These are phyloP conservation scores for Aspergillus saccharolyticus DNA, from an alignment of 495 filamentous ascomycete genomes.

Conservation along the genomic window DNA sequence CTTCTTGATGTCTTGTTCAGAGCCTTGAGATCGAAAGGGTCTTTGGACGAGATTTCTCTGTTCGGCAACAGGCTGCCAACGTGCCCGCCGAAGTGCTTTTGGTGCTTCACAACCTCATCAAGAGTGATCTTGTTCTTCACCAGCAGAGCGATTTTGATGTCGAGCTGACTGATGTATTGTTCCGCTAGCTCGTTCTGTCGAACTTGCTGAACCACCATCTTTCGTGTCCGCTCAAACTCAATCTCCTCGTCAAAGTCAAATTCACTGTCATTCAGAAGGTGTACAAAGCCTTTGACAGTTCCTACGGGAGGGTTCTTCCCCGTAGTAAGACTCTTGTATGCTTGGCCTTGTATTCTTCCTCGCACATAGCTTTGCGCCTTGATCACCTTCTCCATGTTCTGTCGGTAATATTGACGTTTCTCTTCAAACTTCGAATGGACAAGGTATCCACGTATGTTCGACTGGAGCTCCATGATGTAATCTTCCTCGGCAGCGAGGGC, in stretches of 20 bases:
- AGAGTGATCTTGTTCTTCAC: slow-evolving; percentile 99
- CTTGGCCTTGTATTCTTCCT: slow-evolving; percentile 89
- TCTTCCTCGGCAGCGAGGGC: slow-evolving; percentile 81
- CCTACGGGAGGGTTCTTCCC: slow-evolving; percentile 98
- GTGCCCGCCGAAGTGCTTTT: slow-evolving; percentile 92
- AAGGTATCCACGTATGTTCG: slow-evolving; percentile 65
- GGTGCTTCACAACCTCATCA: slow-evolving; percentile 95
- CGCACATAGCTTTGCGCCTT: slow-evolving; percentile 97
- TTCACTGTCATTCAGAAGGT: slow-evolving; percentile 94
- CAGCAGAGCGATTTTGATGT: slow-evolving; percentile 96
- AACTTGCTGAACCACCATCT: slow-evolving; percentile 93
- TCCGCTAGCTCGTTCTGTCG: slow-evolving; percentile 95
- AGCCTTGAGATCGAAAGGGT: slow-evolving; percentile 94
- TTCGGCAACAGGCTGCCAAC: slow-evolving; percentile 82
- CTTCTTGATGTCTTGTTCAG: slow-evolving; percentile 92
- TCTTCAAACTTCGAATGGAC: slow-evolving; percentile 72
- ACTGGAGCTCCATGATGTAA: slow-evolving; percentile 66
- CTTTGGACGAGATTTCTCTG: slow-evolving; percentile 77
- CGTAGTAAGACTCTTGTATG: slow-evolving; percentile 90
- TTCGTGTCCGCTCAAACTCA: slow-evolving; percentile 87
- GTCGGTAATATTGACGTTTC: slow-evolving; percentile 80
- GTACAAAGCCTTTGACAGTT: slow-evolving; percentile 95
- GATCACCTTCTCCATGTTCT: slow-evolving; percentile 98
- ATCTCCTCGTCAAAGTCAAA: slow-evolving; percentile 99
- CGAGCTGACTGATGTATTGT: slow-evolving; percentile 94